Evolutionary conservation across 2,329 filamentous ascomycete species (phyloP), one percentile per base, ranked within the genome.

Genomic region (Cladosporium sp.): DNA sequence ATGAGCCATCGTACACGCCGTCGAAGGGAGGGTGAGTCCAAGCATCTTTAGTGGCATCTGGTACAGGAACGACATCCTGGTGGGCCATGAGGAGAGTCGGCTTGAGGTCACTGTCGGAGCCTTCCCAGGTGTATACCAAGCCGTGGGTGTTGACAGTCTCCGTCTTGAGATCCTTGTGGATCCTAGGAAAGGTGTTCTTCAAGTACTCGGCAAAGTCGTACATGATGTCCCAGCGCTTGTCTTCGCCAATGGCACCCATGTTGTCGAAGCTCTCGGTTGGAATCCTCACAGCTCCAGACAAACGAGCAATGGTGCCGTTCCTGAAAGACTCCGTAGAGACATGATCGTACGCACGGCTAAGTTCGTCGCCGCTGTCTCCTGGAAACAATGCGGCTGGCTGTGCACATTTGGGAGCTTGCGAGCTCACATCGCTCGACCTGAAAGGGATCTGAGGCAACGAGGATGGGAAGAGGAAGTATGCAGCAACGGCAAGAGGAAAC

Each of bases 141-240:
- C 82, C 83, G 38, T 84, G 77, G 0, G 76, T 81, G 61, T 86
- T 85, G 53, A 85, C 71, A 43, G 78, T 81, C 54, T 82, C 78
- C 3, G 65, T 54, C 54, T 65, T 61, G 43, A 70, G 56, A 19
- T 64, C 51, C 28, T 58, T 57, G 54, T 67, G 59, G 2, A 64
- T 56, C 62, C 78, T 75, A 74, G 80, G 80, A 54, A 81, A 83
- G 0, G 76, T 72, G 53, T 69, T 61, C 40, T 69, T 66, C 4
- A 83, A 65, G 32, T 76, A 75, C 2, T 72, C 60, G 46, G 78
- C 60, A 73, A 82, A 69, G 7, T 74, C 67, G 43, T 76, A 74
- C 58, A 81, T 80, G 0, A 77, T 72, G 33, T 76, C 68, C 79
- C 79, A 83, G 49, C 80, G 71, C 49, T 72, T 64, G 59, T 83